These are phyloP conservation scores for Didymellaceae sp. DNA, from an alignment of 2,329 filamentous ascomycete species.

Conservation along the genomic window DNA sequence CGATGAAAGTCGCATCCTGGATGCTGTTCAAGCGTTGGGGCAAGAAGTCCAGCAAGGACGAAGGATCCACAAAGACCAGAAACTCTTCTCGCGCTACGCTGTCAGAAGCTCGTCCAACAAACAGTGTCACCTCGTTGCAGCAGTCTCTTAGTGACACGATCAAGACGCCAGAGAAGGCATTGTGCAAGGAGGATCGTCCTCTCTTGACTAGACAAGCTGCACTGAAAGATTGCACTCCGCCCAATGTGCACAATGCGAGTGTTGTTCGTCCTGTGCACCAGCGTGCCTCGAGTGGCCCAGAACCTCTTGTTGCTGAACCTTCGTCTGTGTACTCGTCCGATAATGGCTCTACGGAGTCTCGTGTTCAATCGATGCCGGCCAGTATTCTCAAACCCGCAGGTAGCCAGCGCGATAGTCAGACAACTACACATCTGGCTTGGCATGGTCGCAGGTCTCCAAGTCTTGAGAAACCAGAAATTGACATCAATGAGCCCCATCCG, in stretches of 20 bases:
- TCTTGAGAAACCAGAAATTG: constrained; percentile 7
- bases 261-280: constrained; percentile 16
- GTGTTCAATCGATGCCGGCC: constrained; percentile 23
- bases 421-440: constrained; percentile 46
- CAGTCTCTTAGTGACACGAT: constrained; percentile 9
- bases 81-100: constrained; percentile 13
- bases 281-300: constrained; percentile 21
- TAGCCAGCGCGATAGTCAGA: constrained; percentile 40
- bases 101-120: not conserved
- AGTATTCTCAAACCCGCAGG: constrained; percentile 16
- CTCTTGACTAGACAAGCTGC: constrained; percentile 7
- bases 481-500: constrained; percentile 17
- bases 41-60: constrained; percentile 16
- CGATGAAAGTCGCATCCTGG: constrained; percentile 34
- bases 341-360: constrained; percentile 23
- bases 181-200: constrained; percentile 19
- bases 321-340: constrained; percentile 38
- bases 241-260: constrained; percentile 7
- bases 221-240: constrained; percentile 11
- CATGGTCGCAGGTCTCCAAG: constrained; percentile 23
- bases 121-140: not conserved
- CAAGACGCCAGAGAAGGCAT: constrained; percentile 20
- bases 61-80: constrained; percentile 8
- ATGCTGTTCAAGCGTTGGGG: constrained; percentile 33
- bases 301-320: constrained; percentile 19